phyloP scores from a whole-genome alignment of 257 asterid genomes.

The Perilla frutescens region DNA sequence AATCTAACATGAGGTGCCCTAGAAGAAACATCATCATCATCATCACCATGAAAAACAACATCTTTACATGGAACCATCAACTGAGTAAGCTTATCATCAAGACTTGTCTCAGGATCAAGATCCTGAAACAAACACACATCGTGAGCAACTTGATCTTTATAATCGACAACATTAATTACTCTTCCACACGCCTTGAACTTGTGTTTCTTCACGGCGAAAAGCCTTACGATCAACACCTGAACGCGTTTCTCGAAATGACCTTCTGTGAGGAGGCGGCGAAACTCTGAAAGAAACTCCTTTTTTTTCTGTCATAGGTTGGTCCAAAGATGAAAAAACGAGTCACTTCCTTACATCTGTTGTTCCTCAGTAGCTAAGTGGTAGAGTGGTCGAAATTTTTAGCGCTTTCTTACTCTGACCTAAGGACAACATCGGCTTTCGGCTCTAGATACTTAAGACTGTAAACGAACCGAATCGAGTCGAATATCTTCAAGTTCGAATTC shows the following conservation, averaged over 20 bases:
- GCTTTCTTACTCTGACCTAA: too few relatives aligned
- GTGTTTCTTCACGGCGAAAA: conserved; percentile 33
- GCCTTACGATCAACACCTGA: conserved; percentile 35
- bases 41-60: not conserved
- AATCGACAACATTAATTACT: conserved; percentile 39
- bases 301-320: too few relatives aligned
- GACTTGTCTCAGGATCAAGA: conserved; percentile 45
- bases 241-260: conserved; percentile 25
- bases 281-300: conserved; percentile 39
- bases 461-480: too few relatives aligned
- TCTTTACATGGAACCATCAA: not conserved
- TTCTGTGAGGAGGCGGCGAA: conserved; percentile 32
- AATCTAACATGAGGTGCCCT: not conserved
- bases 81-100: conserved; percentile 31
- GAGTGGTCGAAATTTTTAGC: too few relatives aligned
- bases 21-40: conserved; percentile 18
- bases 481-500: too few relatives aligned
- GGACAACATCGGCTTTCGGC: too few relatives aligned
- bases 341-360: too few relatives aligned
- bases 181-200: conserved; percentile 33
- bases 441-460: too few relatives aligned
- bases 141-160: conserved; percentile 56
- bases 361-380: too few relatives aligned
- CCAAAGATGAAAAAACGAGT: too few relatives aligned
- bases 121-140: conserved; percentile 46